Evolutionary conservation across 305 asterid species (phyloP), one percentile per base, ranked within the genome.

Genomic region (Fraxinus nigra): DNA sequence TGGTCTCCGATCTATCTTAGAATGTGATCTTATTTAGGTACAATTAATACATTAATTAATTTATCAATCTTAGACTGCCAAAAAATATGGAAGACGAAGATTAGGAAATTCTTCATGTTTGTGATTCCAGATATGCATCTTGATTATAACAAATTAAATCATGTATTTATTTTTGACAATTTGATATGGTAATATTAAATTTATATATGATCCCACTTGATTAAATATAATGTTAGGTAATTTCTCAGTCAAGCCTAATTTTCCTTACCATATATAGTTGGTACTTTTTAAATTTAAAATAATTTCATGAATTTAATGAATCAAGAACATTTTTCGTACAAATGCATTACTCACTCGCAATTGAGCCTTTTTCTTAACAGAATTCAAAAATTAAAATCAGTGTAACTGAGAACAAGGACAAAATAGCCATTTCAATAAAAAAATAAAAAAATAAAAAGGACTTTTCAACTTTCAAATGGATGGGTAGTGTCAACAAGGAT

Each of bases 61-160:
- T 61, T 61, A 61, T 61, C 72, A 24, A 63, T 63, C 72, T 63
- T 63, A 3, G 72, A 63, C 72, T 63, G 72, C 72, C 72, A 63
- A 63, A 24, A 63, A 63, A 0, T 63, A 24, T 24, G 72, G 72
- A 63, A 63, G 72, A 24, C 11, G 16, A 24, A 63, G 34, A 63
- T 63, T 63, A 24, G 6, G 72, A 63, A 22, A 63, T 24, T 63
- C 34, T 63, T 63, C 72, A 24, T 7, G 14, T 22, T 3, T 24
- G 72, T 22, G 14, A 22, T 22, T 61, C 32, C 70, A 7, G 32
- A 61, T 56, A 5, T 56, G 63, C 7, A 7, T 56, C 63, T 51
- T 51, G 48, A 43, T 16, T n/a, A 56, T 59, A n/a, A 59, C 69
- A 59, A 59, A 59, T 59, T 59, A 59, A n/a, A 59, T 59, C 24